Base-by-base conservation (phyloP, 2,329 filamentous ascomycete genomes). In the Arachnomyces sp. region DNA sequence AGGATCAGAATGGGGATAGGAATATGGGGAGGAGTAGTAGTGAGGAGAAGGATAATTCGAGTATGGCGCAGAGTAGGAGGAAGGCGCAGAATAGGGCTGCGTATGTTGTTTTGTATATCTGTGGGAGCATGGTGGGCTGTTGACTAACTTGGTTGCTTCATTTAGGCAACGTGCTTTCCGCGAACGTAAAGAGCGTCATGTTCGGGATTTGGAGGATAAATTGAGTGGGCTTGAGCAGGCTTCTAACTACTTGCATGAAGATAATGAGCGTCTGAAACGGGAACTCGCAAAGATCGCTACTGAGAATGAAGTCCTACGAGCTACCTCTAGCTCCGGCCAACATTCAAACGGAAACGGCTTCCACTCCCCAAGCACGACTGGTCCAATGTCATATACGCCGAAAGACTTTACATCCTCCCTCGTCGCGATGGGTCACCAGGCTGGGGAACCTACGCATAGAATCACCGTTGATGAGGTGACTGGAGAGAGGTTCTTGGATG, bases 141-240 rank as follows among this genome's bases (percentile, higher is more conserved):
- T 12, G 12, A 13, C 15, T 32, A 16, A 16, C 15, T 12, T 16
- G 15, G 4, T 12, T 12, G 31, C 15, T 39, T 12, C 11, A n/a
- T 36, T 42, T 43, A 95, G 90, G 35, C 92, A 96, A 73, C 82
- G 90, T 53, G 90, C 92, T 25, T 96, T 96, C 63, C 86, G 90
- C 45, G 90, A 96, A 64, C 82, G 90, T 51, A 96, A 96, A 64
- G 90, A 96, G 61, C 82, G 81, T 43, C 89, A 94, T 56, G 88
- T 96, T 47, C 89, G 89, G 60, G 88, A 96, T 45, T 80, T 96
- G 16, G 89, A 96, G 64, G 77, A 79, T 42, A 92, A 94, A 60
- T 79, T 96, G 18, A 81, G 77, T 36, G 73, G 71, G 36, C 77
- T 95, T 25, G 83, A 94, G 58, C 78, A 80, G 44, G 79, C 81